phyloP scores from a whole-genome alignment of 495 filamentous ascomycete species.

The Aspergillus cristatus region DNA sequence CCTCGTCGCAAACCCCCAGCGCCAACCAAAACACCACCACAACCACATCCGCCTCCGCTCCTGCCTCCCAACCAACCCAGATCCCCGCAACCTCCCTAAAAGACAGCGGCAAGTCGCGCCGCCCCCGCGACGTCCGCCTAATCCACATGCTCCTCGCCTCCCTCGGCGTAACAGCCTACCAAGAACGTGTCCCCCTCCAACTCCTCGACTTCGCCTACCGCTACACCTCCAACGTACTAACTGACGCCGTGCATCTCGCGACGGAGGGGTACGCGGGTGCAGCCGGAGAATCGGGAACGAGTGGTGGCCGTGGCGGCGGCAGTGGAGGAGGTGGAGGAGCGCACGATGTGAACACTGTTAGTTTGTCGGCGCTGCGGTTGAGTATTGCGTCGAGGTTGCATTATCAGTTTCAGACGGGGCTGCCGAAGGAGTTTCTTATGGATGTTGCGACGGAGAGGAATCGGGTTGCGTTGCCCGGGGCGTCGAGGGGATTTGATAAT shows the following conservation, averaged over 20 bases:
- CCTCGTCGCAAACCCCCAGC: conserved; percentile 3
- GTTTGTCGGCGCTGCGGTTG: conserved; percentile 49
- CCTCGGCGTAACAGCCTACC: conserved; percentile 81
- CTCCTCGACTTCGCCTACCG: conserved; percentile 97
- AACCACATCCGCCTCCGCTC: conserved; percentile 11
- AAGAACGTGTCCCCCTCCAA: conserved; percentile 87
- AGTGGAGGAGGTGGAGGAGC: conserved; percentile 14
- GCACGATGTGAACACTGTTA: conserved; percentile 38
- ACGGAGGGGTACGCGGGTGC: conserved; percentile 42
- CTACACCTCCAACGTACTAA: conserved; percentile 45
- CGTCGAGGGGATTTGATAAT: conserved; percentile 56
- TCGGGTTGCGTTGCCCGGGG: conserved; percentile 64
- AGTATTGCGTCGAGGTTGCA: conserved; percentile 55
- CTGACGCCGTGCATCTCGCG: conserved; percentile 44
- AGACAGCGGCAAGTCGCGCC: conserved; percentile 55
- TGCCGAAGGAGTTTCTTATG: conserved; percentile 79
- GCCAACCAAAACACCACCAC: conserved; percentile 20
- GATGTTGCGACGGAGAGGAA: conserved; percentile 81
- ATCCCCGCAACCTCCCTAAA: conserved; percentile 46
- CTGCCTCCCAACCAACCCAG: conserved; percentile 23
- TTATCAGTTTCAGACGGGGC: conserved; percentile 53
- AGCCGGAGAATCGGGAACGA: conserved; percentile 15
- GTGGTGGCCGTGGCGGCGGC: conserved; percentile 14
- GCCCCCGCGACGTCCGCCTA: conserved; percentile 83
- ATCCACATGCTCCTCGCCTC: conserved; percentile 85